These are phyloP conservation scores for Fomitopsis serialis DNA, from an alignment of 768 basidiomycete species.

Conservation along the genomic window DNA sequence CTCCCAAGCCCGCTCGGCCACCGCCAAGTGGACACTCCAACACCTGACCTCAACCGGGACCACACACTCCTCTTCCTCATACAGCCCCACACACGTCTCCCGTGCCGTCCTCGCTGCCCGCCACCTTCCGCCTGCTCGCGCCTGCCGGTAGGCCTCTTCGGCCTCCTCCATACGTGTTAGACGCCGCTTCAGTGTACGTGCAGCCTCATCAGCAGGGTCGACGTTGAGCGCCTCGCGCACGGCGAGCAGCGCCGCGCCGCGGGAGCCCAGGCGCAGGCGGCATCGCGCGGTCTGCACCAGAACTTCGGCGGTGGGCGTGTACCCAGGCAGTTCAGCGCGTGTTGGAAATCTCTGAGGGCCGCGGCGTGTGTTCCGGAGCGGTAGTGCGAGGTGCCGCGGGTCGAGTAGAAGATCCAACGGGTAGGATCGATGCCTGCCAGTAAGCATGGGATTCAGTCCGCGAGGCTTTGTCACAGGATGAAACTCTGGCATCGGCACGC, in stretches of 20 bases:
- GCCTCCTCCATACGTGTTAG: not conserved
- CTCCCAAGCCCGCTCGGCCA: conserved; percentile 4
- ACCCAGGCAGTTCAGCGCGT: not conserved
- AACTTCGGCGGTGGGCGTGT: not conserved
- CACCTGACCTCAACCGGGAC: conserved; percentile 4
- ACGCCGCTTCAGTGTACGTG: not conserved
- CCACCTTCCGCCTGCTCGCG: conserved; percentile 1
- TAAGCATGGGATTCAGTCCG: no score
- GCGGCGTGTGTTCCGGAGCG: no score
- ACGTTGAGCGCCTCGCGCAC: conserved; percentile 1
- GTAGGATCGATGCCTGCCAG: no score
- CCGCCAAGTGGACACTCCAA: conserved; percentile 5
- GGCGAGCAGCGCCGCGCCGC: not conserved
- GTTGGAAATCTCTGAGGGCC: conserved; percentile 1
- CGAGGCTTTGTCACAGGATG: no score
- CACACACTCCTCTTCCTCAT: not conserved
- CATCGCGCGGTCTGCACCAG: conserved; percentile 1
- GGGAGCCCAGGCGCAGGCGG: conserved; percentile 4
- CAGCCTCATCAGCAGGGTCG: conserved; percentile 1
- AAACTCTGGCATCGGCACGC: no score
- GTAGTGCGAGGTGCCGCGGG: no score
- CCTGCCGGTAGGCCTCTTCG: not conserved
- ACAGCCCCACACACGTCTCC: not conserved
- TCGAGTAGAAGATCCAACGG: no score
- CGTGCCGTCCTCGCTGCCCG: conserved; percentile 3